Evolutionary conservation across 1,139 yeast genomes (phyloP).

Genomic region (Taphrina populina): DNA sequence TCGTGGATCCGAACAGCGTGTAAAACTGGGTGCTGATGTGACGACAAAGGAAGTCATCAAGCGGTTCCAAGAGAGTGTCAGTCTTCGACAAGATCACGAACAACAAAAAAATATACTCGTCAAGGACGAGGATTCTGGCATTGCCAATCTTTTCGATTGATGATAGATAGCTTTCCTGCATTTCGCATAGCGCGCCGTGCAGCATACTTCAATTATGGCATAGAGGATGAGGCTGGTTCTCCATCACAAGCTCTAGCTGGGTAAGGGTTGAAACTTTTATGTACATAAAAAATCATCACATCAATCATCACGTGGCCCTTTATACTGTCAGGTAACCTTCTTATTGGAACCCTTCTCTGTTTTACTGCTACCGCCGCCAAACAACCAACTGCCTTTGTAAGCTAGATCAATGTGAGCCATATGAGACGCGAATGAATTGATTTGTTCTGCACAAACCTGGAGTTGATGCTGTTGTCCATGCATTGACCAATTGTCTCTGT

Average conservation of each 20-base stretch:
- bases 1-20: conserved; percentile 11
- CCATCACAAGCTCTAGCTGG: too few species aligned
- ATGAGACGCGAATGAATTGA: too few species aligned
- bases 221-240: too few species aligned
- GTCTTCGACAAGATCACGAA: conserved; percentile 20
- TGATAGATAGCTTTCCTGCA: too few species aligned
- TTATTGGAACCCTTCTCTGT: neutral
- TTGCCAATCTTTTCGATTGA: conserved; percentile 25
- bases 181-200: too few species aligned
- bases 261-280: too few species aligned
- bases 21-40: conserved; percentile 23
- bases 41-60: conserved; percentile 31
- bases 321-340: too few species aligned
- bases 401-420: neutral
- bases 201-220: too few species aligned
- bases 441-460: conserved; percentile 2
- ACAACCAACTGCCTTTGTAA: conserved; percentile 20
- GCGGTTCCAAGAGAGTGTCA: conserved; percentile 26
- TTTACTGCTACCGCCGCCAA: neutral
- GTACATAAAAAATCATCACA: too few species aligned
- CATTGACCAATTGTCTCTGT: conserved; percentile 16
- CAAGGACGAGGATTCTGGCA: conserved; percentile 32
- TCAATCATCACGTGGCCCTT: too few species aligned
- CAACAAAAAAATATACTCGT: conserved; percentile 9
- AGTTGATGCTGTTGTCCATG: conserved; percentile 16